Evolutionary conservation across 1,284 basidiomycete species (phyloP).

Genomic region (Leccinum fallax): DNA sequence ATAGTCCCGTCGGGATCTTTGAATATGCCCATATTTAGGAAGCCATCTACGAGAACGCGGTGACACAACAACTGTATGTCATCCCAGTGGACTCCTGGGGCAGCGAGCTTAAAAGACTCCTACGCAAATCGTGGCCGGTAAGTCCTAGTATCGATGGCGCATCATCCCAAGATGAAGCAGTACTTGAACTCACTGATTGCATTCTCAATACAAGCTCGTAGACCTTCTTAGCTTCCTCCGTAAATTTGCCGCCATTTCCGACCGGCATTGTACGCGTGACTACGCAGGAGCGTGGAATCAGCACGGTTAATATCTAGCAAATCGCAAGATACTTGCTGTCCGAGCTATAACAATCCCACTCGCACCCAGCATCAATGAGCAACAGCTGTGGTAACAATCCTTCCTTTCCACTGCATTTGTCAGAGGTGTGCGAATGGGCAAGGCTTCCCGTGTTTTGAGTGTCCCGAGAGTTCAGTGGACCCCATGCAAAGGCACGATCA

Average conservation of each 20-base stretch:
- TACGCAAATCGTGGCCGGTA: slow-evolving; percentile 27
- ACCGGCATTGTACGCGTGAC: slow-evolving; percentile 85
- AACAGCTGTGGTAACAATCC: slow-evolving; percentile 75
- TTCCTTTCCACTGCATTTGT: slow-evolving; percentile 22
- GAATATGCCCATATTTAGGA: slow-evolving; percentile 87
- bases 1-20: slow-evolving; percentile 42
- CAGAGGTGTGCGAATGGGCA: slow-evolving; percentile 35
- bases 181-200: slow-evolving; percentile 58
- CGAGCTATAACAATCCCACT: slow-evolving; percentile 81
- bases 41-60: slow-evolving; percentile 73
- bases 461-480: slow-evolving; percentile 61
- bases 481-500: slow-evolving; percentile 79
- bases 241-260: slow-evolving; percentile 88
- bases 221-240: slow-evolving; percentile 74
- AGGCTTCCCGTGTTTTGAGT: slow-evolving; percentile 54
- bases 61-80: slow-evolving; percentile 82
- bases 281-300: slow-evolving; percentile 18
- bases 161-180: background rate
- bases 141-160: background rate
- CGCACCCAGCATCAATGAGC: slow-evolving; percentile 90
- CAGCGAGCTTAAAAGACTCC: slow-evolving; percentile 69
- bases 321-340: slow-evolving; percentile 54
- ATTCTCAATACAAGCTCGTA: slow-evolving; percentile 87
- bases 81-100: slow-evolving; percentile 85
- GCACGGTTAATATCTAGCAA: background rate